A percentile compares a stretch with the other conserved stretches of the same genome.
Evolutionary conservation across 352 stramenopile species (phyloP).

Genomic region (Phytophthora cajani): DNA sequence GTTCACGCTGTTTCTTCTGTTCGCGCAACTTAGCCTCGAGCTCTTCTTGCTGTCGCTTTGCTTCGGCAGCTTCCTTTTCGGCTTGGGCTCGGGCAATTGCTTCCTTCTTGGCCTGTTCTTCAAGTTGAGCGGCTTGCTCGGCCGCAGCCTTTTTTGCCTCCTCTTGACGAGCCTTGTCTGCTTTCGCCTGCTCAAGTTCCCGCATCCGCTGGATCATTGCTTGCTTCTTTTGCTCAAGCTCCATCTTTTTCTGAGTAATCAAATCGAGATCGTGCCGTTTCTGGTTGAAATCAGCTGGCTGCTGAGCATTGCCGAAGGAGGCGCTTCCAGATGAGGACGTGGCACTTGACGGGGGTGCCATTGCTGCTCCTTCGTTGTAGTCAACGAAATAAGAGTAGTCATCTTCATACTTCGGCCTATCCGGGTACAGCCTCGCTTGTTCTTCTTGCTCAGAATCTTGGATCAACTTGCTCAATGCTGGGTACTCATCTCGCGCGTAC

Average conservation of each 20-base stretch:
- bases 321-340: not conserved
- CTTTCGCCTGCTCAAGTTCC: constrained; percentile 53
- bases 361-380: constrained; percentile 35
- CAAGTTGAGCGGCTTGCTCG: constrained; percentile 31
- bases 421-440: constrained; percentile 66
- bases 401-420: constrained; percentile 63
- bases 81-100: constrained; percentile 35
- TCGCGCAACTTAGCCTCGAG: constrained; percentile 42
- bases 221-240: constrained; percentile 68
- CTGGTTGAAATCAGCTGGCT: constrained; percentile 25
- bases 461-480: constrained; percentile 74
- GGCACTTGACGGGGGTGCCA: constrained; percentile 4
- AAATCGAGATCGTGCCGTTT: constrained; percentile 55
- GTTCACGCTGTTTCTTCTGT: constrained; percentile 49
- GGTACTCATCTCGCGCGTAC: constrained; percentile 76
- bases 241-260: constrained; percentile 61
- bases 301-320: constrained; percentile 6
- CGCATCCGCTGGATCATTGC: constrained; percentile 59
- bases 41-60: constrained; percentile 41
- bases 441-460: constrained; percentile 68
- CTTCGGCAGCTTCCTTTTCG: constrained; percentile 44
- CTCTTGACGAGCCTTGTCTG: constrained; percentile 54
- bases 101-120: constrained; percentile 34
- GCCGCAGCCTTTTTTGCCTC: constrained; percentile 44
- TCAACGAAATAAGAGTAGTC: constrained; percentile 78